Evolutionary conservation across 345 rosid species (phyloP), one percentile per base, ranked within the genome.

Genomic region (Litchi chinensis): DNA sequence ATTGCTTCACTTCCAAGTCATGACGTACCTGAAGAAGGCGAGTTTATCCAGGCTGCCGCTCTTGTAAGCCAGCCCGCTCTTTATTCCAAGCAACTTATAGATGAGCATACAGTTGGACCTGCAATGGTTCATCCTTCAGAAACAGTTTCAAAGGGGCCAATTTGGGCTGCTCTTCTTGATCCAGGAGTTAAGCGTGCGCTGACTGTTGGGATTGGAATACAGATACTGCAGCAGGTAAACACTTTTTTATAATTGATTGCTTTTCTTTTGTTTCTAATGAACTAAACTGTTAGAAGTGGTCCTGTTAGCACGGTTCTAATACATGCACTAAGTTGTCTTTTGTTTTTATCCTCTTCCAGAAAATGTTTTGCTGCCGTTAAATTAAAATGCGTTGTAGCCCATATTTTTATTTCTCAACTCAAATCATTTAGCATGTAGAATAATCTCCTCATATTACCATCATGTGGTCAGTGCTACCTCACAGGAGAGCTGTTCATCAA

Each of bases 101-200:
- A 88, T 73, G 87, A 88, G 82, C 83, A 70, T 71, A 80, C 85
- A 0, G 83, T 89, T 4, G 97, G 97, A 75, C 93, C 97, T 16
- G 87, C 94, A 57, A 86, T 91, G 95, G 91, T 91, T 65, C 93
- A 90, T 66, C 90, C 92, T 0, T 79, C 90, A 57, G 85, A 90
- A 88, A 85, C 88, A 0, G 87, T 91, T 77, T 62, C 88, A 0
- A 79, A 89, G 79, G 89, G 84, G 54, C 97, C 98, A 6, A 60
- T 88, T 76, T 96, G 97, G 98, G 76, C 85, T 44, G 97, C 95
- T 73, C 93, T 96, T 77, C 87, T 81, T 78, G 97, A 96, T 75
- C 98, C 99, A 0, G 99, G 99, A 74, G 87, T 96, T 32, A 91
- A 94, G 80, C 92, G 85, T 77, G 99, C 99, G 0, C 84, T 96